These are phyloP conservation scores for Neoarthrinium moseri DNA, from an alignment of 2,329 filamentous ascomycete species.

Conservation along the genomic window DNA sequence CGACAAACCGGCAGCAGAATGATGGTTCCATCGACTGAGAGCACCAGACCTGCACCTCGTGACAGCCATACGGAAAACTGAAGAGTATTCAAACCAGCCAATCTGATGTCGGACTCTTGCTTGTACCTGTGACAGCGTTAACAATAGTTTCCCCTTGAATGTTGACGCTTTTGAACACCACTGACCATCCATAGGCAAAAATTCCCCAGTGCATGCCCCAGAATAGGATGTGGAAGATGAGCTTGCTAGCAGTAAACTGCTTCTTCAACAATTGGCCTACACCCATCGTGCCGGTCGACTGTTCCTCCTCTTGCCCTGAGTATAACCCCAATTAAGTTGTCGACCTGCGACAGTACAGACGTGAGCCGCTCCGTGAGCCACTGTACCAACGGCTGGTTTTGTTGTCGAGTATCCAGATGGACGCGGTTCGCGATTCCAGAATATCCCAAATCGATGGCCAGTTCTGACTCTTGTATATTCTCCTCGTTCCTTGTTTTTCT, in stretches of 20 bases:
- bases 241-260: slow-evolving; percentile 68
- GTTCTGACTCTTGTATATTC: slow-evolving; percentile 12
- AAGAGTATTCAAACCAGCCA: slow-evolving; percentile 78
- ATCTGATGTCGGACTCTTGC: slow-evolving; percentile 64
- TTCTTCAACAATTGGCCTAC: slow-evolving; percentile 47
- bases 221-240: slow-evolving; percentile 79
- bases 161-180: slow-evolving; percentile 1
- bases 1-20: slow-evolving; percentile 95
- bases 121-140: slow-evolving; percentile 61
- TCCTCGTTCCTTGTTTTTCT: slow-evolving; percentile 13
- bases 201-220: slow-evolving; percentile 75
- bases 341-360: slow-evolving; percentile 53
- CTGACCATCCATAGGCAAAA: slow-evolving; percentile 86
- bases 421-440: slow-evolving; percentile 10
- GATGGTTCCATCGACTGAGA: slow-evolving; percentile 80
- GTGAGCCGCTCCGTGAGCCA: slow-evolving; percentile 20
- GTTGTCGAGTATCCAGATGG: slow-evolving; percentile 16
- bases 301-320: slow-evolving; percentile 25
- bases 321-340: slow-evolving; percentile 39
- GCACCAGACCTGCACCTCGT: slow-evolving; percentile 82
- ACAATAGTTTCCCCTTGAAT: background rate
- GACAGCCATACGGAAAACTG: slow-evolving; percentile 94
- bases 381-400: slow-evolving; percentile 13
- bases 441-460: background rate
- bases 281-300: slow-evolving; percentile 40